Base-by-base conservation (phyloP, 768 basidiomycete genomes). In the Hemileccinum rubropunctum region DNA sequence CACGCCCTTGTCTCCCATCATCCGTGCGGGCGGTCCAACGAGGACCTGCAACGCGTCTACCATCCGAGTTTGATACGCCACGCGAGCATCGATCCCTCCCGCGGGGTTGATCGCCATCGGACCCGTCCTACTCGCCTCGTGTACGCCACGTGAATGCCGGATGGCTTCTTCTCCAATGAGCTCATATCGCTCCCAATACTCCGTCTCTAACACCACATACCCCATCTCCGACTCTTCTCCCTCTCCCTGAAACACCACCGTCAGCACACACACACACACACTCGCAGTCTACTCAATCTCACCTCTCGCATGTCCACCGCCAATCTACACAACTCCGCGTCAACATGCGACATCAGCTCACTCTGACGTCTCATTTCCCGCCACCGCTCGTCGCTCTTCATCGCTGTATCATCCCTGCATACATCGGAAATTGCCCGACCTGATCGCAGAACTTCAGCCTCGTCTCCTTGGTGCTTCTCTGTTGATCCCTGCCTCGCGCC, bases 151-250 rank as follows among this genome's bases (percentile, higher is more conserved):
- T 75, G 77, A 73, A 65, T 70, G 59, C 64, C 64, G 71, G 59
- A 73, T 74, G 66, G 73, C 75, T 53, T 67, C 72, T 50, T 66
- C 67, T 56, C 68, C 73, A 56, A 83, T 81, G 67, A 77, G 69
- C 57, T 65, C 65, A 58, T 83, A 77, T 51, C 70, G 67, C 67
- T 45, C 62, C 76, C 54, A 65, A 47, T 48, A 58, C 55, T 51
- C 61, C 44, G 48, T 44, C 48, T 23, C 30, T 47, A 82, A 56
- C 53, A 76, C 68, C 17, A 53, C 53, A 59, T 79, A 73, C 6
- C 83, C 86, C 33, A 77, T 56, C 61, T 84, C 84, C 57, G 84
- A 84, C 61, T 85, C 82, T 18, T 65, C 65, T 12, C 71, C n/a
- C n/a, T n/a, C n/a, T n/a, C n/a, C n/a, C n/a, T n/a, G n/a, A n/a